Conservation (phyloP, 352 stramenopile species). For the Pythium plurisporium region DNA sequence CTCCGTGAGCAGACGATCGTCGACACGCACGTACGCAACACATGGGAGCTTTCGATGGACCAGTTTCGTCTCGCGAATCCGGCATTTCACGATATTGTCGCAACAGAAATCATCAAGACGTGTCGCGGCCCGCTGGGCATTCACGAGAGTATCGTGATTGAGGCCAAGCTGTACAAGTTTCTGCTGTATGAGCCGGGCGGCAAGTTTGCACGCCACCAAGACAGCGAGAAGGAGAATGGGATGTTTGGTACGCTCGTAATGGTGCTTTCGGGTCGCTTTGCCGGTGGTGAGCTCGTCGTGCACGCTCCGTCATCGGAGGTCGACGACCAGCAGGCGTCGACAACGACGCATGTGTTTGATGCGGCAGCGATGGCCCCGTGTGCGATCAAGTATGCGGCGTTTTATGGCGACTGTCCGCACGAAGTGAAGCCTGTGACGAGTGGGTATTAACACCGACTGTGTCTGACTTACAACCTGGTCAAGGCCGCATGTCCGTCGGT, state of each 20-base stretch:
- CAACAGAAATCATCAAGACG: background rate
- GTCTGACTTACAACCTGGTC: constrained; percentile 23
- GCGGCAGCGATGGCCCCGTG: background rate
- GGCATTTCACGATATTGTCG: constrained; percentile 1
- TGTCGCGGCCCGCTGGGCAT: constrained; percentile 11
- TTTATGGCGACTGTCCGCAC: constrained; percentile 19
- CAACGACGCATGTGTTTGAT: constrained; percentile 1
- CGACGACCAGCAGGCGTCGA: constrained; percentile 1
- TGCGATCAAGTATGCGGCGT: constrained; percentile 16
- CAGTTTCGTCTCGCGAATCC: constrained; percentile 9
- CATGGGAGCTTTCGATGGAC: constrained; percentile 11
- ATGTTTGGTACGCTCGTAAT: constrained; percentile 52
- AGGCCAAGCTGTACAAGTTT: constrained; percentile 39
- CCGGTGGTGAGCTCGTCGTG: constrained; percentile 9
- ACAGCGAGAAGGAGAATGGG: constrained; percentile 29
- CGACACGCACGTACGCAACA: constrained; percentile 16
- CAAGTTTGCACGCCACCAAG: background rate
- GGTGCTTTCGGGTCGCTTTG: constrained; percentile 24
- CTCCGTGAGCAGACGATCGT: constrained; percentile 17
- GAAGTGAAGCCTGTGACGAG: constrained; percentile 13
- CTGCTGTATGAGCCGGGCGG: constrained; percentile 28
- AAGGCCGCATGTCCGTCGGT: background rate
- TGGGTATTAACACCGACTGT: constrained; percentile 16
- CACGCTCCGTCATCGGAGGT: too few relatives aligned
- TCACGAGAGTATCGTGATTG: background rate